phyloP scores from a whole-genome alignment of 306 rosid genomes.

The Lathyrus oleraceus region DNA sequence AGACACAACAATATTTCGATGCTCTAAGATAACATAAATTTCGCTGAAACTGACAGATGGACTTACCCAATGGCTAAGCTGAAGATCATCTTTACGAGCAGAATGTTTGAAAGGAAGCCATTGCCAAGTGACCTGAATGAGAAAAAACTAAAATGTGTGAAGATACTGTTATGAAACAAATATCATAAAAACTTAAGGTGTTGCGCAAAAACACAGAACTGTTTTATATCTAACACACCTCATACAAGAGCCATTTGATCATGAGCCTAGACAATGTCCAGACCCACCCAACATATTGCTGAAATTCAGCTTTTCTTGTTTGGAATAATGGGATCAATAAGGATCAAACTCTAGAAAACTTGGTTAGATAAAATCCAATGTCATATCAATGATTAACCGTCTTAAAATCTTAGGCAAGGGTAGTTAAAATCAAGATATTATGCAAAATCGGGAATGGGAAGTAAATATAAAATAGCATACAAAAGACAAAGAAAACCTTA shows the following conservation, averaged over 20 bases:
- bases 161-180: not conserved
- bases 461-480: no score
- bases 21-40: not conserved
- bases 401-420: no score
- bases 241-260: not conserved
- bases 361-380: not conserved
- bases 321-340: not conserved
- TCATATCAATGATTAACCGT: not conserved
- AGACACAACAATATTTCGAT: constrained; percentile 1
- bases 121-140: constrained; percentile 83
- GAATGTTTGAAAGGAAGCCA: constrained; percentile 90
- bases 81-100: no score
- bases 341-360: not conserved
- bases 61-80: constrained; percentile 87
- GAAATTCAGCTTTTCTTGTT: not conserved
- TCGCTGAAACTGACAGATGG: not conserved
- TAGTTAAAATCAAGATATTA: no score
- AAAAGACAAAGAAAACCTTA: no score
- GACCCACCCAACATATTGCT: not conserved
- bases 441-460: no score
- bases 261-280: not conserved
- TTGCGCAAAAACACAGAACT: not conserved
- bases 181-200: not conserved
- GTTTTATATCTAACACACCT: not conserved
- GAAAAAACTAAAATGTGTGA: not conserved